Evolutionary conservation across 1,139 yeast genomes (phyloP).

Genomic region (Citeromyces hawaiiensis): DNA sequence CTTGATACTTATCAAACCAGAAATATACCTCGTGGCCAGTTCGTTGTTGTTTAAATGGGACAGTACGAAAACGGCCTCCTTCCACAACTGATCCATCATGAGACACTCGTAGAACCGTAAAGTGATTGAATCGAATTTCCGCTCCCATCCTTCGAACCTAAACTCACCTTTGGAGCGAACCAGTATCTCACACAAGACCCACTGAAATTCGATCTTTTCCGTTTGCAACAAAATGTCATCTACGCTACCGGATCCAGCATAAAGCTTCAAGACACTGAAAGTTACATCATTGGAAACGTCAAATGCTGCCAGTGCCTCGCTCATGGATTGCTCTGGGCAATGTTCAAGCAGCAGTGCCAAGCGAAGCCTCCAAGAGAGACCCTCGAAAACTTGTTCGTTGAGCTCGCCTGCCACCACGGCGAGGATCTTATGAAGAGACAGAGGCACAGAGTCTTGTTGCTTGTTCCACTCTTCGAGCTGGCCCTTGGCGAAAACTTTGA

Average conservation of each 20-base stretch:
- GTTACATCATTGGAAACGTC: constrained; percentile 8
- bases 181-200: constrained; percentile 42
- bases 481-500: constrained; percentile 36
- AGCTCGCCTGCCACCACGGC: constrained; percentile 51
- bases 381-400: constrained; percentile 19
- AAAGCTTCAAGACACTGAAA: constrained; percentile 3
- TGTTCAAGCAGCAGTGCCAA: constrained; percentile 50
- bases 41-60: constrained; percentile 36
- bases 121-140: constrained; percentile 31
- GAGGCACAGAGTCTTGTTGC: constrained; percentile 34
- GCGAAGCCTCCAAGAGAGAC: constrained; percentile 54
- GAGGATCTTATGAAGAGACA: constrained; percentile 40
- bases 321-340: constrained; percentile 32
- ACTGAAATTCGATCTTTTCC: constrained; percentile 28
- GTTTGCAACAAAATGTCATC: constrained; percentile 12
- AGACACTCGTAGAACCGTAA: constrained; percentile 40
- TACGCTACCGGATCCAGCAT: constrained; percentile 1
- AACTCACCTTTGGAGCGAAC: constrained; percentile 13
- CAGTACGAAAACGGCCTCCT: constrained; percentile 48
- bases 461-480: constrained; percentile 60
- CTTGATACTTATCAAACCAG: constrained; percentile 27
- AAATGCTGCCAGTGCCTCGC: constrained; percentile 20
- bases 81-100: constrained; percentile 31
- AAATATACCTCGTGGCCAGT: constrained; percentile 24
- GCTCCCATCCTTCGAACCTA: constrained; percentile 8